These are phyloP conservation scores for Hymenoscyphus infarciens DNA, from an alignment of 2,329 filamentous ascomycete genomes.

Conservation along the genomic window DNA sequence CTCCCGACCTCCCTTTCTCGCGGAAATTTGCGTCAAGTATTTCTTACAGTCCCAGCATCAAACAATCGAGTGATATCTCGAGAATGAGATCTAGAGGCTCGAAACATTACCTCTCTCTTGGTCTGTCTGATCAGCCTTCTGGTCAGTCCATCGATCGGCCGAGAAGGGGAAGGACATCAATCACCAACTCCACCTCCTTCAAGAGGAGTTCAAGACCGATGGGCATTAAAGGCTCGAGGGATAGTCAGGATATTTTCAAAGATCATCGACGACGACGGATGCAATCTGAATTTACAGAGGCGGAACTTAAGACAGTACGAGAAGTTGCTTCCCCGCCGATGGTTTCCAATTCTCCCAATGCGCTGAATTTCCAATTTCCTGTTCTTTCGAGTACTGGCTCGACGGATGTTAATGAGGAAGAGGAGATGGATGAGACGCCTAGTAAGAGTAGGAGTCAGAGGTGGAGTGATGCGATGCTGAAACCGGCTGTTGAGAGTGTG, in stretches of 20 bases:
- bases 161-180: no score
- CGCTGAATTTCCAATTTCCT: not conserved
- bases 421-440: not conserved
- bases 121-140: not conserved
- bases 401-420: not conserved
- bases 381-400: not conserved
- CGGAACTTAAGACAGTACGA: not conserved
- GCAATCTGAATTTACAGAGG: not conserved
- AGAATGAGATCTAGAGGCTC: conserved; percentile 11
- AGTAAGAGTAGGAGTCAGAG: not conserved
- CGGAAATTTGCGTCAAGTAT: not conserved
- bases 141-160: no score
- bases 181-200: not conserved
- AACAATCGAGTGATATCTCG: not conserved
- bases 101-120: conserved; percentile 18
- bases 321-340: not conserved
- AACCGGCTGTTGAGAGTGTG: conserved; percentile 11
- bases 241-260: not conserved
- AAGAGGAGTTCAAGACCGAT: not conserved
- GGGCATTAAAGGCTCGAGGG: not conserved
- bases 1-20: not conserved
- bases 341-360: not conserved
- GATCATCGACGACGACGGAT: not conserved
- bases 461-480: conserved; percentile 26
- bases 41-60: not conserved